Conservation (phyloP, 148 eudicot species). For the Arbutus unedo region DNA sequence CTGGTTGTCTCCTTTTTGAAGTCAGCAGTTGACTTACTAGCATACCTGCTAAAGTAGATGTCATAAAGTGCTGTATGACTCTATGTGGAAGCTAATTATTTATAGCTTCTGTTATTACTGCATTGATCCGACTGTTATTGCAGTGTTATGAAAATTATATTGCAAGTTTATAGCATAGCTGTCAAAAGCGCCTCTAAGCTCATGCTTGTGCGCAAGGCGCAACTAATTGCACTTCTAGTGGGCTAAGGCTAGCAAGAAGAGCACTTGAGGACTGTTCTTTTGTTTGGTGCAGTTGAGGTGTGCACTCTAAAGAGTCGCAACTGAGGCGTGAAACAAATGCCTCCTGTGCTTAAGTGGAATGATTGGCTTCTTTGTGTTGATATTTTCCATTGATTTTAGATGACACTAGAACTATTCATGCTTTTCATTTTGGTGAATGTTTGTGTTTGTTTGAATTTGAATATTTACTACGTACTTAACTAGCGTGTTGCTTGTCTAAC, state of each 20-base stretch:
- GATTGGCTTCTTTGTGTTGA: not conserved
- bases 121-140: not conserved
- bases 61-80: not conserved
- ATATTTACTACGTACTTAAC: not conserved
- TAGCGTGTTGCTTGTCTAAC: not conserved
- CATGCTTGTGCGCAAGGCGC: not conserved
- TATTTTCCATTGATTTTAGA: not conserved
- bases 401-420: not conserved
- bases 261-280: not conserved
- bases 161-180: not conserved
- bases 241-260: not conserved
- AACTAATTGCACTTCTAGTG: not conserved
- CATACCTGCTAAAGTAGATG: not conserved
- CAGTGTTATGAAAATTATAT: not conserved
- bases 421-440: not conserved
- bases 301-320: not conserved
- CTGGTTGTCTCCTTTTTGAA: not conserved
- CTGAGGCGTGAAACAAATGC: not conserved
- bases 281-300: not conserved
- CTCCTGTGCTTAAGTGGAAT: not conserved
- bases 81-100: not conserved
- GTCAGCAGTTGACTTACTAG: not conserved
- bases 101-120: not conserved
- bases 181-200: not conserved
- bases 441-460: not conserved